Conservation (phyloP, 2,329 filamentous ascomycete species). For the Pestalotiopsis sp. region DNA sequence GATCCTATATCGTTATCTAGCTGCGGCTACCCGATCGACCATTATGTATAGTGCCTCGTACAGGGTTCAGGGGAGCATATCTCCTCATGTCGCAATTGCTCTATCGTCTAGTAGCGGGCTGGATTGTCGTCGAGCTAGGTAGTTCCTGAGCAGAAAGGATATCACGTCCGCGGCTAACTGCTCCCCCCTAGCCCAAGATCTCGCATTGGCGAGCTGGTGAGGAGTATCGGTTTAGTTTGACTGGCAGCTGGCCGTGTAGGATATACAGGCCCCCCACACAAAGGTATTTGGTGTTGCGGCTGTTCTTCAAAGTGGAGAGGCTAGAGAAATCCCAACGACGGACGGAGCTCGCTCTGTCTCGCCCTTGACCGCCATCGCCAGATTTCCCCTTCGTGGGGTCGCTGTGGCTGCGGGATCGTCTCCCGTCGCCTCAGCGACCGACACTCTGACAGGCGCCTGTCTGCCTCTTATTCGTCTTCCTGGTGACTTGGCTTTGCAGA, state of each 20-base stretch:
- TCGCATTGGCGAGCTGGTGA: not conserved
- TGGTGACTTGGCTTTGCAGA: not conserved
- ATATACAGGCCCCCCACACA: not conserved
- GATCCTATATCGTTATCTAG: not conserved
- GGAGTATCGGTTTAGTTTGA: not conserved
- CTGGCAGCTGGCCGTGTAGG: not conserved
- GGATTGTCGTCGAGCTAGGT: not conserved
- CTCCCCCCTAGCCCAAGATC: not conserved
- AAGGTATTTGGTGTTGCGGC: not conserved
- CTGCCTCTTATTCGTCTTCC: not conserved
- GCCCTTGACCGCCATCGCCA: not conserved
- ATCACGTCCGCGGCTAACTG: not conserved
- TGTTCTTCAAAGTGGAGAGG: not conserved
- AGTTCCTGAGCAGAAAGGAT: not conserved
- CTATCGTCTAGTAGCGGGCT: not conserved
- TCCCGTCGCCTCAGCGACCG: not conserved
- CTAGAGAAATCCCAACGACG: not conserved
- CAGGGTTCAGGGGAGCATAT: not conserved
- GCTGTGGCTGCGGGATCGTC: not conserved
- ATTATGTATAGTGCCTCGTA: not conserved
- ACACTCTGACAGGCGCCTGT: not conserved
- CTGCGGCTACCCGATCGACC: not conserved
- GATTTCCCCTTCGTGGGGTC: not conserved
- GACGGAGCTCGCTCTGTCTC: not conserved
- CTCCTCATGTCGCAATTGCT: not conserved